Percentiles rank a stretch among this genome's conserved stretches.
Conservation (phyloP, 257 asterid species). For the Cynanchum wilfordii region DNA sequence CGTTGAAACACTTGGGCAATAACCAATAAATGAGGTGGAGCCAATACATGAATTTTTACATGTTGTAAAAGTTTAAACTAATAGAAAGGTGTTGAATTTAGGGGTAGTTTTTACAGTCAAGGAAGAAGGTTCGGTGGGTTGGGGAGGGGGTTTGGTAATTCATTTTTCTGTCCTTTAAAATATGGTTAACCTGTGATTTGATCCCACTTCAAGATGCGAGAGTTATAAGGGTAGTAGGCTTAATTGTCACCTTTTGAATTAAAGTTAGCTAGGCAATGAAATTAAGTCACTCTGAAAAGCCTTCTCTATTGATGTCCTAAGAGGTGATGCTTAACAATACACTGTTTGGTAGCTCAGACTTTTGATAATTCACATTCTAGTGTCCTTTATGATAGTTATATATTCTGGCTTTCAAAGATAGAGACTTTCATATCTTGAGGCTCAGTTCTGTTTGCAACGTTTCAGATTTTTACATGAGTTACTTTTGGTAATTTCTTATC, state of each 20-base stretch:
- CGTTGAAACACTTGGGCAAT: no score
- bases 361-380: not conserved
- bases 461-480: not conserved
- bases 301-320: not conserved
- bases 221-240: no score
- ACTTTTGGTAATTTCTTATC: conserved; percentile 19
- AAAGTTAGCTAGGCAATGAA: not conserved
- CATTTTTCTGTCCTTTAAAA: not conserved
- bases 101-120: no score
- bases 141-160: not conserved
- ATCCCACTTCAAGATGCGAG: no score
- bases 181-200: not conserved
- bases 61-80: no score
- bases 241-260: not conserved
- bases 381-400: not conserved
- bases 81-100: no score
- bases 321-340: not conserved
- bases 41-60: no score
- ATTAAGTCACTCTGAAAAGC: not conserved
- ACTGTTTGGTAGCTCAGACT: not conserved
- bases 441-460: not conserved
- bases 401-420: not conserved
- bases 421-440: not conserved
- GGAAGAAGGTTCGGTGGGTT: no score
- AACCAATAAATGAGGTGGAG: no score